Base-by-base conservation (phyloP, 1,139 yeast species). In the Tardiomyces digboiensis region DNA sequence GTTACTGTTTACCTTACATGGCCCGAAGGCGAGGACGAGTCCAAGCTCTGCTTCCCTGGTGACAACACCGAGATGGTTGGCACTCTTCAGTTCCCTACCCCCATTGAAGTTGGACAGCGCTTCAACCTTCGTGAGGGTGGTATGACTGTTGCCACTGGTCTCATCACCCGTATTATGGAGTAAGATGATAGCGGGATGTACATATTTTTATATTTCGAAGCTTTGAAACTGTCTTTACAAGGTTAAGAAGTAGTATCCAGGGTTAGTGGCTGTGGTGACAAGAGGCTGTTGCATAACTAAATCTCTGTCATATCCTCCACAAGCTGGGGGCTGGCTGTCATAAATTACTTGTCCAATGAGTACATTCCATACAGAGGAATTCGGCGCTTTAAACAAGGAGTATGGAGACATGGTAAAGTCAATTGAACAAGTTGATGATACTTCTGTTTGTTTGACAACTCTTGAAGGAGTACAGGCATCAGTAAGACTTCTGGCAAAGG, bases 81-180 rank as follows among this genome's bases (percentile, higher is more conserved):
- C 64, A 86, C 84, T 65, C 76, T 91, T 65, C 82, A 84, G 55
- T 87, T 80, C 73, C 91, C 95, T 65, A 86, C 94, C 58, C 96
- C 97, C 54, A 66, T 93, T 56, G 98, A 91, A 75, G 82, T 83
- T 60, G 94, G 94, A 69, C 96, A 88, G 75, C 86, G 97, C 72
- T 91, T 91, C 83, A 91, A 91, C 80, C 78, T 91, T 67, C 93
- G 99, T 81, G 99, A 91, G 76, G 97, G 98, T 74, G 97, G 97
- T 67, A 86, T 82, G 74, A 91, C 98, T 54, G 97, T 91, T 57
- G 98, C 97, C 70, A 91, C 98, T 58, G 98, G 98, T 75, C 75
- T 91, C 74, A 80, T 91, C 59, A 91, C 98, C 61, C 83, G 95
- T 74, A 83, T 91, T 68, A 70, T 87, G 58, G 95, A 85, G 70